Conservation (phyloP, 495 filamentous ascomycete genomes). For the Hypoxylon subgilvum region DNA sequence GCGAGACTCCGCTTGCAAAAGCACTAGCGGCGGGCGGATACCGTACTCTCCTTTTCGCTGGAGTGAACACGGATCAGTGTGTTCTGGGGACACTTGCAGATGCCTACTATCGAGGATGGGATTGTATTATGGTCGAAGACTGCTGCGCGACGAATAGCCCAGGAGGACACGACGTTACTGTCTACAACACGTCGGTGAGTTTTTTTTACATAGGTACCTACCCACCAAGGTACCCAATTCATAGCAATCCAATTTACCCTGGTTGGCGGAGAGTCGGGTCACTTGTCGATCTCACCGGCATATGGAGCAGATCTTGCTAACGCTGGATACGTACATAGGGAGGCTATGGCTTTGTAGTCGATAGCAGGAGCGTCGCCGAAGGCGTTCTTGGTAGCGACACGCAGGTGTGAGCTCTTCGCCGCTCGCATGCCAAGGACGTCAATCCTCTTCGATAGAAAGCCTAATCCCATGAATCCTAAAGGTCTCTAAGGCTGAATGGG, state of each 20-base stretch:
- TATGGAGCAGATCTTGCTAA: conserved; percentile 1
- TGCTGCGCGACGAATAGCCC: conserved; percentile 57
- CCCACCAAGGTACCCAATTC: too few relatives aligned
- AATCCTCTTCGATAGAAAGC: too few relatives aligned
- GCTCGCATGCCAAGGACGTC: too few relatives aligned
- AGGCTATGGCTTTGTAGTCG: conserved; percentile 21
- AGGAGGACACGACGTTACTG: conserved; percentile 39
- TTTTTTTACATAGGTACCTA: not conserved
- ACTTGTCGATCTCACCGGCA: too few relatives aligned
- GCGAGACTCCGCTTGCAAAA: conserved; percentile 42
- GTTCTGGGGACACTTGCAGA: conserved; percentile 61
- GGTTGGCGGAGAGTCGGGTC: too few relatives aligned
- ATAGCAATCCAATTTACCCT: too few relatives aligned
- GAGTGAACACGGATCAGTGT: conserved; percentile 68
- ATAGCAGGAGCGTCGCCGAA: conserved; percentile 19
- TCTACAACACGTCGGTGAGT: conserved; percentile 46
- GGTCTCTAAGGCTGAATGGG: too few relatives aligned
- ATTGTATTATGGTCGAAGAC: conserved; percentile 62
- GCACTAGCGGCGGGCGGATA: conserved; percentile 43
- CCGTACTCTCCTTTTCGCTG: conserved; percentile 59
- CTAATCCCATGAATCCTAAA: too few relatives aligned
- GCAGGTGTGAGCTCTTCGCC: too few relatives aligned
- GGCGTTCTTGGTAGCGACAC: not conserved
- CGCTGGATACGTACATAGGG: not conserved
- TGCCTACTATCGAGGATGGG: conserved; percentile 60